phyloP scores from a whole-genome alignment of 306 rosid genomes.

The Notholithocarpus densiflorus region DNA sequence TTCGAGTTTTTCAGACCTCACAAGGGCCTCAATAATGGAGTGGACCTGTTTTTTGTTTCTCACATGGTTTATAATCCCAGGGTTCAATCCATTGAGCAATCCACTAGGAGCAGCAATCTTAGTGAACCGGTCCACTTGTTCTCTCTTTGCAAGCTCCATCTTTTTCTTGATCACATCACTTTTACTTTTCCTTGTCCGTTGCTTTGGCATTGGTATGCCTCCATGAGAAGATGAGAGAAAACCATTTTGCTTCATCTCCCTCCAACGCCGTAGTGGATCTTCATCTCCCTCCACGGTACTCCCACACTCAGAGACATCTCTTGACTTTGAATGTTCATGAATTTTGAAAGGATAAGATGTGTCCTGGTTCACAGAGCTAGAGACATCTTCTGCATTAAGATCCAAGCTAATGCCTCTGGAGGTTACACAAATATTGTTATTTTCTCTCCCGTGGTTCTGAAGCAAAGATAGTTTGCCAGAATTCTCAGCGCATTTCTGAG shows the following conservation, averaged over 20 bases:
- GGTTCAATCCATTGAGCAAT: constrained; percentile 84
- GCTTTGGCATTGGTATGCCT: constrained; percentile 84
- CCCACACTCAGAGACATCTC: constrained; percentile 71
- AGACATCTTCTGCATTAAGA: constrained; percentile 69
- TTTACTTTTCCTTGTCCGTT: constrained; percentile 71
- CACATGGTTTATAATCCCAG: constrained; percentile 97
- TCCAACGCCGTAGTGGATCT: constrained; percentile 70
- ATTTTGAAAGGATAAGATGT: constrained; percentile 34
- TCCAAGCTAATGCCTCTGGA: constrained; percentile 54
- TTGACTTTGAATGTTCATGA: constrained; percentile 40
- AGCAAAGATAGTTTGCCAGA: constrained; percentile 8
- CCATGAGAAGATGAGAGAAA: constrained; percentile 82
- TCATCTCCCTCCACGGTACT: constrained; percentile 72
- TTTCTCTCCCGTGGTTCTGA: constrained; percentile 31
- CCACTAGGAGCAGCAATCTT: constrained; percentile 99
- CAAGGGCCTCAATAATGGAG: constrained; percentile 86
- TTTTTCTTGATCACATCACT: constrained; percentile 59
- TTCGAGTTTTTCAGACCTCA: constrained; percentile 69
- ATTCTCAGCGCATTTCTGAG: constrained; percentile 33
- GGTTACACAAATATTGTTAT: constrained; percentile 6
- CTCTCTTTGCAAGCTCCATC: constrained; percentile 84
- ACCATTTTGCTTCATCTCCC: constrained; percentile 88
- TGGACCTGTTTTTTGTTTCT: constrained; percentile 92
- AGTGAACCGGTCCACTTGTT: constrained; percentile 73
- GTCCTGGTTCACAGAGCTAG: constrained; percentile 44